Percentiles rank a stretch among this genome's conserved stretches.
Evolutionary conservation across 306 rosid species (phyloP).

Genomic region (Trichosanthes truncata): DNA sequence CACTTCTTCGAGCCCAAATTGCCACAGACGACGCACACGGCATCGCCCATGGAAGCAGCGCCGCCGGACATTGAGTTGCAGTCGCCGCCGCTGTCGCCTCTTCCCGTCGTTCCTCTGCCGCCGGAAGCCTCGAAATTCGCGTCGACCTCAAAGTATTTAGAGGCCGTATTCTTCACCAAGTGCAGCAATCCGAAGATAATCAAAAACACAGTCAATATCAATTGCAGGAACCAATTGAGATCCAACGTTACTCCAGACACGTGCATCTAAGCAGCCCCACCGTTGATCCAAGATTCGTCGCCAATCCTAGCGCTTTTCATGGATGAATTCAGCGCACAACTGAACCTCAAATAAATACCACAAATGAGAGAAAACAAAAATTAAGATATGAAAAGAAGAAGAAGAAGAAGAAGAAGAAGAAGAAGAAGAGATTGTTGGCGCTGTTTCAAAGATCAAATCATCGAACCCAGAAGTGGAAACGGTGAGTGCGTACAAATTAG

Average conservation of each 20-base stretch:
- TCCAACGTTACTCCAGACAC: conserved; percentile 62
- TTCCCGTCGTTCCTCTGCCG: conserved; percentile 11
- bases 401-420: too few species aligned
- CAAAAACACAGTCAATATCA: conserved; percentile 35
- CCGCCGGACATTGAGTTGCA: conserved; percentile 47
- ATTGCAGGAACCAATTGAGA: conserved; percentile 78
- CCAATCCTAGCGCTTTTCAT: conserved; percentile 38
- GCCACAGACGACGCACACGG: conserved; percentile 53
- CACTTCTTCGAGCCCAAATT: conserved; percentile 40
- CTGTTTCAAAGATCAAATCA: not conserved
- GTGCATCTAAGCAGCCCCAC: conserved; percentile 66
- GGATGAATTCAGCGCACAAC: conserved; percentile 15
- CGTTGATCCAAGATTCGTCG: conserved; percentile 24
- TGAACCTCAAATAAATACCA: not conserved
- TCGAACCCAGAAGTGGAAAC: not conserved
- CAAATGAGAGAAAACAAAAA: not conserved
- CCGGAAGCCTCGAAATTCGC: conserved; percentile 49
- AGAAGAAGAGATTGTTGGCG: conserved; percentile 6
- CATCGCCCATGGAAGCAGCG: conserved; percentile 16
- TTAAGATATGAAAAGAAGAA: not conserved
- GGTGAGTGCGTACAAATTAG: conserved; percentile 13
- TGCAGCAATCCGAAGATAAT: conserved; percentile 42
- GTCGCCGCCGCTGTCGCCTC: conserved; percentile 21
- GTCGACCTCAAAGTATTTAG: conserved; percentile 81
- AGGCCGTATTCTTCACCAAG: conserved; percentile 67